These are phyloP conservation scores for Cadophora sp. DNA, from an alignment of 2,329 filamentous ascomycete species.

Conservation along the genomic window DNA sequence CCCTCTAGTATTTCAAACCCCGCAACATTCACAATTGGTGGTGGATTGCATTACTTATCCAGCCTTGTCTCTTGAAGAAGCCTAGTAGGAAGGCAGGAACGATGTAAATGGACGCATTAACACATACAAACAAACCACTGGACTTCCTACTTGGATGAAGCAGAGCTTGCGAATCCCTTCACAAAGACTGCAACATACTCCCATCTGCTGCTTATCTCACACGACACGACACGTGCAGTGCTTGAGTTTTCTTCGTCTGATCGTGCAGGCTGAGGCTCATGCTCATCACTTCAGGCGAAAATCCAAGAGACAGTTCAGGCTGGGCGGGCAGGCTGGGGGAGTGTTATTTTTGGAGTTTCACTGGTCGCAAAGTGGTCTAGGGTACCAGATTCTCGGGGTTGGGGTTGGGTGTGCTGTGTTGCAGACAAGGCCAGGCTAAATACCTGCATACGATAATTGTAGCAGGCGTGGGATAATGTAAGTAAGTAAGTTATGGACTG, in stretches of 20 bases:
- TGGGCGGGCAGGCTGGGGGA: no score
- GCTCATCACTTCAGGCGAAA: neutral
- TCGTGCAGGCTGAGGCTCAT: neutral
- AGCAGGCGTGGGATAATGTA: neutral
- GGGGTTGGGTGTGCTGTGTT: no score
- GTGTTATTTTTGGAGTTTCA: constrained; percentile 2
- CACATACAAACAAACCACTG: neutral
- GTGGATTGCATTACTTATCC: neutral
- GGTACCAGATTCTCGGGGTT: constrained; percentile 2
- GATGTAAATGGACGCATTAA: neutral
- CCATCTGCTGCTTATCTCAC: neutral
- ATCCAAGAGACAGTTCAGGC: neutral
- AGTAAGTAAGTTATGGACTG: no score
- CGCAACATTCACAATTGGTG: neutral
- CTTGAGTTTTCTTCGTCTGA: constrained; percentile 1
- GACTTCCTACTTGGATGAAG: neutral
- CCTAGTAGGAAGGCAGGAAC: neutral
- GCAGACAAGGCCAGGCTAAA: neutral
- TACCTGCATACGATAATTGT: neutral
- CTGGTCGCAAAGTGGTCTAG: neutral
- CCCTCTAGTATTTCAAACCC: neutral
- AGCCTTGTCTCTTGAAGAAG: neutral
- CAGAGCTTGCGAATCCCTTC: constrained; percentile 3
- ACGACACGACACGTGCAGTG: neutral
- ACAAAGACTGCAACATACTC: neutral